phyloP scores from a whole-genome alignment of 768 basidiomycete species.

The Tulasnella sp. region DNA sequence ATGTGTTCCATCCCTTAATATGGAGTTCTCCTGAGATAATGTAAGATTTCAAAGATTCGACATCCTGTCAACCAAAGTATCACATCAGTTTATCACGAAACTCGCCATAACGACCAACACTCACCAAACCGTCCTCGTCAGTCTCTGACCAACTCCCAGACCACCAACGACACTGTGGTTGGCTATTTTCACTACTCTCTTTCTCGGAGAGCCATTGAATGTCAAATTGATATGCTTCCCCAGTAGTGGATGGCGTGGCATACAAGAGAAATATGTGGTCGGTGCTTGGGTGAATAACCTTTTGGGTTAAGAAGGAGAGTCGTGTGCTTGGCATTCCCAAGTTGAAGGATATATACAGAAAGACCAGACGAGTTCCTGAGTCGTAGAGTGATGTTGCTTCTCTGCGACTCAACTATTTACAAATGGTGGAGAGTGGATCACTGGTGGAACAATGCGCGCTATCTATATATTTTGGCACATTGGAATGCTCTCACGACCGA shows the following conservation, averaged over 20 bases:
- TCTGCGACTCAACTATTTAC: too few relatives aligned
- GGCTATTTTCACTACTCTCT: neutral
- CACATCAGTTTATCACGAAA: neutral
- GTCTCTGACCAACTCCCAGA: neutral
- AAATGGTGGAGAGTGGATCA: too few relatives aligned
- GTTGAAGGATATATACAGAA: too few relatives aligned
- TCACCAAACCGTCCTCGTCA: neutral
- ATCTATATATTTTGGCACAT: too few relatives aligned
- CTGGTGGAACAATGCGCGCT: too few relatives aligned
- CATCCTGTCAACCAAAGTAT: neutral
- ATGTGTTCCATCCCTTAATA: slow-evolving; percentile 5
- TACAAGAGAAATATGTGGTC: slow-evolving; percentile 11
- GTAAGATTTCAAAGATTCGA: neutral
- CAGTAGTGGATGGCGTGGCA: neutral
- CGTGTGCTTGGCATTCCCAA: too few relatives aligned
- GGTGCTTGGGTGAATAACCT: slow-evolving; percentile 10
- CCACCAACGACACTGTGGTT: slow-evolving; percentile 9
- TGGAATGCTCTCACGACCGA: too few relatives aligned
- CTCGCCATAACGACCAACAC: neutral
- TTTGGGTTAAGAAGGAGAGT: slow-evolving; percentile 10
- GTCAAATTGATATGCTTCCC: slow-evolving; percentile 3
- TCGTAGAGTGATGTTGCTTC: too few relatives aligned
- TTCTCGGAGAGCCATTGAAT: slow-evolving; percentile 1
- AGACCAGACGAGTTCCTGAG: too few relatives aligned
- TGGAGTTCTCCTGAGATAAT: slow-evolving; percentile 7